Evolutionary conservation across 176 grass and related monocot species (phyloP), one percentile per base, ranked within the genome.

Genomic region (Hyparrhenia diplandra): DNA sequence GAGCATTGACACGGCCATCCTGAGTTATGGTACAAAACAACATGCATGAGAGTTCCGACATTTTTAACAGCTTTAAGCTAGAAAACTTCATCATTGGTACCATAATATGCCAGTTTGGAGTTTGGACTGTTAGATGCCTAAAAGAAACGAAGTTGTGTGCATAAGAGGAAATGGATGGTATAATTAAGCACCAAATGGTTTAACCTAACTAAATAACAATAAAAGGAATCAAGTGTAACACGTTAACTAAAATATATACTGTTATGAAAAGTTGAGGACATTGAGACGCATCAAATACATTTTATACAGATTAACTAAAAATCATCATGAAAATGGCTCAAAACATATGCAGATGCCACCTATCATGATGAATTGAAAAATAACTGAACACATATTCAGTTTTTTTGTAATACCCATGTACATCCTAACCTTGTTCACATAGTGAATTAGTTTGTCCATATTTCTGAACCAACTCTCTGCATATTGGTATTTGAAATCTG

Each of bases 401-500:
- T 74, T 20, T 23, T 29, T n/a, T 34, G 6, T 40, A 66, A 31
- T 16, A 65, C 74, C 29, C 36, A 69, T 64, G 52, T 41, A 62
- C 64, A 88, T 89, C 21, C 40, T 85, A 81, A 98, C 95, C 90
- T 92, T 94, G 81, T 98, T 98, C 65, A 94, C 92, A 83, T 94
- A 98, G 72, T 98, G 90, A 90, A 98, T 98, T 54, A 98, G 77
- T 79, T 94, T 98, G 87, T 98, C 95, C 86, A 98, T 80, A 74
- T 98, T 91, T 76, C 95, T 92, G 78, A 98, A 98, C 95, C 95
- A 98, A 69, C 88, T 92, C 80, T 87, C 92, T 49, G 95, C 92
- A 20, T 98, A 98, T 87, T 98, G 95, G 81, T 98, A 98, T 83
- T 98, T 98, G 86, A 98, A 98, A 76, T 98, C 95, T 85, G 95